Evolutionary conservation across 257 asterid species (phyloP), one percentile per base, ranked within the genome.

Genomic region (Buddleja alternifolia): DNA sequence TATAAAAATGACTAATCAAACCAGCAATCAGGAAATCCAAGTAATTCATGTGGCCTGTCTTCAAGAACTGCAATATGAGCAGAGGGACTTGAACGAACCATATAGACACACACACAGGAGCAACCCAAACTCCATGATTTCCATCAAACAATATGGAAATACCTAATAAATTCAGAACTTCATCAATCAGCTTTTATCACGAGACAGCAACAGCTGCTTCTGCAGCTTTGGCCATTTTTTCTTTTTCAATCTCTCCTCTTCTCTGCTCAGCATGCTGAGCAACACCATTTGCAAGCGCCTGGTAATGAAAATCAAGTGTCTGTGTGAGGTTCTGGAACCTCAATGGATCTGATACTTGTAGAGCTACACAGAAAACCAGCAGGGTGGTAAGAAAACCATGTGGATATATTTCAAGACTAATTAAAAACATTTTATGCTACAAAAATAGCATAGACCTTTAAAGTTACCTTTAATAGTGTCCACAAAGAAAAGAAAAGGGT

Each of bases 241-340:
- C 90, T 76, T 86, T 93, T 81, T 91, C 98, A 17, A 94, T 89
- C 51, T 86, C 98, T 17, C 63, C 78, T 82, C 90, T 81, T 78
- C 97, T 86, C 71, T 65, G 83, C 67, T 84, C 97, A 39, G 99
- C 96, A 68, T 94, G 99, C 89, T 87, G 96, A 36, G 98, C 99
- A 75, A 94, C 85, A 6, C 98, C 93, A 68, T 86, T 86, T 36
- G 98, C 98, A 46, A 91, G 83, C 11, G 98, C 97, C 75, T 89
- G 98, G 51, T 86, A 92, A 69, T 66, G 95, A 70, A 87, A 83
- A 78, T 91, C 99, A 21, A 94, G 91, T 4, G 95, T 75, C 77
- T 83, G 97, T 1, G 85, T 81, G 73, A 94, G 91, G 81, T 72
- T 91, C 81, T 94, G 97, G 69, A 94, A 94, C 87, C 97, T 89